Percentiles rank a stretch among this genome's conserved stretches.
Conservation (phyloP, 2,329 filamentous ascomycete genomes). For the Graphium sp. region DNA sequence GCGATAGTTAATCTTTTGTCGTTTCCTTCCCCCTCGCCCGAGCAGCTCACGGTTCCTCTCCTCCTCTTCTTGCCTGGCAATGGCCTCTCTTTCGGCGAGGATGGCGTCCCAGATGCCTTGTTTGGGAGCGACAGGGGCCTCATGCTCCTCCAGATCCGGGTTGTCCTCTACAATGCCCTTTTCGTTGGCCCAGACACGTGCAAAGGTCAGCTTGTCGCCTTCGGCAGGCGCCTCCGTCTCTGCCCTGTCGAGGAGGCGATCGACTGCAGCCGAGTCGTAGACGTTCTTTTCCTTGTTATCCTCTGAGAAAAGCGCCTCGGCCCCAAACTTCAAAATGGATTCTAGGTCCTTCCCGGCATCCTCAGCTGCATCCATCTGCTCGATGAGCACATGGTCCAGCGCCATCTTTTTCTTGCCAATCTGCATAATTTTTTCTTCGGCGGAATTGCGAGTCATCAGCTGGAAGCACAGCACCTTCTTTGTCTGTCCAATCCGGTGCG, state of each 20-base stretch:
- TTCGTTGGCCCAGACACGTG: conserved; percentile 83
- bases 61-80: conserved; percentile 56
- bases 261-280: conserved; percentile 71
- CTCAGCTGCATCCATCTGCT: conserved; percentile 76
- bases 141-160: conserved; percentile 32
- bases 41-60: conserved; percentile 51
- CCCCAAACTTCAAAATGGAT: conserved; percentile 75
- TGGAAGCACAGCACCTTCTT: conserved; percentile 94
- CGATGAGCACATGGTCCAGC: conserved; percentile 85
- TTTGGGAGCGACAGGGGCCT: conserved; percentile 33
- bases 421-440: conserved; percentile 92
- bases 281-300: conserved; percentile 54
- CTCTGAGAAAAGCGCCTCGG: conserved; percentile 71
- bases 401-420: conserved; percentile 93
- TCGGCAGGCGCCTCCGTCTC: conserved; percentile 44
- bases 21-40: conserved; percentile 67
- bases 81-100: conserved; percentile 62
- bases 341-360: conserved; percentile 67
- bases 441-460: conserved; percentile 73
- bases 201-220: conserved; percentile 75
- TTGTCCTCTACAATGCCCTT: conserved; percentile 48
- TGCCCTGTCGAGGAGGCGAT: conserved; percentile 73
- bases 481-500: conserved; percentile 90
- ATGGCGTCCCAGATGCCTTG: conserved; percentile 81
- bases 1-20: conserved; percentile 19